A percentile compares a stretch with the other conserved stretches of the same genome.
phyloP scores from a whole-genome alignment of 805 yeast species.

The Torulaspora microellipsoides region DNA sequence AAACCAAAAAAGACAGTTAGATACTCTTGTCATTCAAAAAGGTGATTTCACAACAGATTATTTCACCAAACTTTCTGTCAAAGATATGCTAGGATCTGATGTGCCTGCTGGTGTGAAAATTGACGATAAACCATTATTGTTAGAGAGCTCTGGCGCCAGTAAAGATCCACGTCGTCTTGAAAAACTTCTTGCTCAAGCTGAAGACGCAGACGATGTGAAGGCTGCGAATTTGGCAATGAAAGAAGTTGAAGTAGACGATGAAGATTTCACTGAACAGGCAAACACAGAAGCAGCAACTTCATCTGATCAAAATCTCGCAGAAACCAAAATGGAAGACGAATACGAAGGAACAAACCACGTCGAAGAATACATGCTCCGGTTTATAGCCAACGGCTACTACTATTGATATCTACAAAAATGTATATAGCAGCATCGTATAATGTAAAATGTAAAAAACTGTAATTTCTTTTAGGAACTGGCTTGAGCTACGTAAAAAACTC shows the following conservation, averaged over 20 bases:
- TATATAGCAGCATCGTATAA: no score
- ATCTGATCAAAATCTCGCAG: conserved; percentile 12
- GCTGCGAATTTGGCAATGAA: conserved; percentile 89
- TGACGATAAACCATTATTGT: conserved; percentile 39
- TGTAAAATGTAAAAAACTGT: no score
- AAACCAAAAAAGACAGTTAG: conserved; percentile 88
- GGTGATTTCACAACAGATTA: conserved; percentile 98
- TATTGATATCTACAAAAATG: conserved; percentile 24
- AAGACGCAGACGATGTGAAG: conserved; percentile 84
- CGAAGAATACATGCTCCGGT: conserved; percentile 94
- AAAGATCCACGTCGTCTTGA: conserved; percentile 44
- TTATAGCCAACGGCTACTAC: conserved; percentile 78
- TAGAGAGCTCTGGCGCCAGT: conserved; percentile 31
- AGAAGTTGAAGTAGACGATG: conserved; percentile 78
- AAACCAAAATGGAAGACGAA: conserved; percentile 33
- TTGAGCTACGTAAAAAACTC: no score
- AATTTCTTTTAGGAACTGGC: no score
- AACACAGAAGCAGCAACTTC: conserved; percentile 10
- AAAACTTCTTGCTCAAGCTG: conserved; percentile 80
- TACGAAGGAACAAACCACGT: conserved; percentile 66
- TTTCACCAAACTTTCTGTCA: conserved; percentile 79
- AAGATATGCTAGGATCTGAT: conserved; percentile 69
- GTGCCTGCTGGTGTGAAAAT: conserved; percentile 27
- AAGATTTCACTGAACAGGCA: conserved; percentile 64
- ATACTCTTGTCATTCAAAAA: conserved; percentile 92